Conservation (phyloP, 2,329 filamentous ascomycete genomes). For the Ceratocystis eucalypticola region DNA sequence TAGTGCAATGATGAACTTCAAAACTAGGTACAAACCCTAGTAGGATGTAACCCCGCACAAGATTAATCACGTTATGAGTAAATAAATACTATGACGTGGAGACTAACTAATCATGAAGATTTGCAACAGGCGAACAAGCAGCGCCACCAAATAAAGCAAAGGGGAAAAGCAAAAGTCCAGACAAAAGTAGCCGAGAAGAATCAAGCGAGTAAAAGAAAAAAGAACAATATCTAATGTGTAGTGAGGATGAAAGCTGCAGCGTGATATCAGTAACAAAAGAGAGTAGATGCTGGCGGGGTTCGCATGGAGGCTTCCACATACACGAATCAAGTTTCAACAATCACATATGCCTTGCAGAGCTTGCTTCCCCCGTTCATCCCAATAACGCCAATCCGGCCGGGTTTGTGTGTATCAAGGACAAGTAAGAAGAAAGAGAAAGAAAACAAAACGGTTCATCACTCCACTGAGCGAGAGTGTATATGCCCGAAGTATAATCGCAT, state of each 20-base stretch:
- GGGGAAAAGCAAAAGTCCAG: constrained; percentile 3
- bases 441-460: constrained; percentile 6
- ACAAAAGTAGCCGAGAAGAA: not conserved
- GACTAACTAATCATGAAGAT: not conserved
- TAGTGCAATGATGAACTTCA: not conserved
- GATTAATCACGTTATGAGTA: not conserved
- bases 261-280: not conserved
- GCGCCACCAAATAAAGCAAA: not conserved
- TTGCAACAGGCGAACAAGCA: not conserved
- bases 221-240: constrained; percentile 7
- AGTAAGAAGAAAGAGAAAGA: not conserved
- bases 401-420: constrained; percentile 3
- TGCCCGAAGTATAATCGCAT: constrained; percentile 1
- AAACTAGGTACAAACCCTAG: not conserved
- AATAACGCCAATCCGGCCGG: not conserved
- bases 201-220: not conserved
- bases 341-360: not conserved
- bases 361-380: not conserved
- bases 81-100: not conserved
- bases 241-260: not conserved
- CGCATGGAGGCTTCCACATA: not conserved
- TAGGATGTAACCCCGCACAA: not conserved
- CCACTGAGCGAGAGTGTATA: not conserved
- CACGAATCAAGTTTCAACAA: constrained; percentile 1
- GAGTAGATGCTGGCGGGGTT: not conserved